Base-by-base conservation (phyloP, 2,329 filamentous ascomycete genomes). In the Aspergillus brunneoviolaceus region DNA sequence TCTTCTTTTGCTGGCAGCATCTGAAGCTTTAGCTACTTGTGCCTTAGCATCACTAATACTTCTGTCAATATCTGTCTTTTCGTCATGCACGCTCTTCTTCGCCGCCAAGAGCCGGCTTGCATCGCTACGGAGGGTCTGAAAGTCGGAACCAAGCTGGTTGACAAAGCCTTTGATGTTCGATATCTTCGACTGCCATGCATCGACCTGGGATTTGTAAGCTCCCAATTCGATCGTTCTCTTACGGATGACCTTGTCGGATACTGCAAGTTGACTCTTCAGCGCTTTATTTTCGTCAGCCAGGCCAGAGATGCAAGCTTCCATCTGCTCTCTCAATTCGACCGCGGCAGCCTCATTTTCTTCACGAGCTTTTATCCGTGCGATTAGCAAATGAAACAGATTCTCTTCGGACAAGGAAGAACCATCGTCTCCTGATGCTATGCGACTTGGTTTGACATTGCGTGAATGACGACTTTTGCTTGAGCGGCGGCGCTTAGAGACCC, bases 141-240 rank as follows among this genome's bases (percentile, higher is more conserved):
- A 73, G 14, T 74, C 70, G 9, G 66, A 67, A 5, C 74, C 74
- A n/a, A 78, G 58, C 5, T 70, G 69, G 54, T 70, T 71, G 29
- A 77, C 63, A 25, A 76, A 65, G 19, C 59, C 39, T 60, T 70
- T 73, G 57, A 77, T 67, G 51, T 69, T 75, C 5, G 57, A 53
- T 6, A 78, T 58, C 35, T 72, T 76, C 5, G 59, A 54, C 60
- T 73, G 77, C 75, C 75, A 78, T 29, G 65, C 62, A 19, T 72
- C 70, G 27, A 75, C 59, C 19, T 70, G 69, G 7, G 66, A 57
- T 39, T 62, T 64, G 9, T 69, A 65, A 5, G 60, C 48, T 9
- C 63, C 66, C 3, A 64, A 57, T 14, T 74, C 67, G 4, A 55
- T 61, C 19, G 65, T 53, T 21, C 64, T 65, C 45, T 67, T 68